Evolutionary conservation across 192 early-diverging fungal species (phyloP), one percentile per base, ranked within the genome.

Genomic region (Entomortierella lignicola): DNA sequence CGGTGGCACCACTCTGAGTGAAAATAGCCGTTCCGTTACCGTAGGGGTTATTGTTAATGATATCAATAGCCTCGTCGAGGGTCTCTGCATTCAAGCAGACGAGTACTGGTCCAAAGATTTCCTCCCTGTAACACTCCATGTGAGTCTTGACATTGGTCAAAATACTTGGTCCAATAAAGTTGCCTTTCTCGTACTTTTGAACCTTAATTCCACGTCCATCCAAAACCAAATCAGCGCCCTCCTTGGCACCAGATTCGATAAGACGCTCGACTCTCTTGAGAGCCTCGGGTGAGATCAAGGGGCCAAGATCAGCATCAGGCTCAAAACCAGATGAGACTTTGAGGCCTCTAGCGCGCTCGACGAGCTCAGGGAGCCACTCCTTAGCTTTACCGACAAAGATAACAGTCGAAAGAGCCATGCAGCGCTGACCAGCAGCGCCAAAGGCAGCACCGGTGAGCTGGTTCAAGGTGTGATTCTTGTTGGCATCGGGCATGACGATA

Each of bases 391-490:
- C 97, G 34, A 99, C 97, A 82, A 97, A 95, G 29, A 99, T 87
- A 1, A 86, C 91, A 20, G 95, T 96, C 42, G 94, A 95, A 8
- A 99, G 89, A 57, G 97, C 97, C 97, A 99, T 99, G 85, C 97
- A 99, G 17, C 97, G 92, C 85, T 97, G 96, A 47, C 97, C 97
- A 31, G 96, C 96, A n/a, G 96, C 96, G 60, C 97, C 97, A 75
- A 98, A 98, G 26, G 97, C 96, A 32, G 97, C 96, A 21, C 97
- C 96, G 31, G 91, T 85, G 44, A 99, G 89, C 65, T 90, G 88
- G 81, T 97, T 97, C 47, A 98, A 87, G n/a, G 97, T 91, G 66
- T 94, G 90, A 84, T 98, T 95, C 86, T 94, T 95, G 87, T 96
- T 94, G 57, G 96, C 95, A 66, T 98, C 97, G 17, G 94, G 91